Evolutionary conservation across 345 rosid genomes (phyloP).

Genomic region (Zanthoxylum bungeanum): DNA sequence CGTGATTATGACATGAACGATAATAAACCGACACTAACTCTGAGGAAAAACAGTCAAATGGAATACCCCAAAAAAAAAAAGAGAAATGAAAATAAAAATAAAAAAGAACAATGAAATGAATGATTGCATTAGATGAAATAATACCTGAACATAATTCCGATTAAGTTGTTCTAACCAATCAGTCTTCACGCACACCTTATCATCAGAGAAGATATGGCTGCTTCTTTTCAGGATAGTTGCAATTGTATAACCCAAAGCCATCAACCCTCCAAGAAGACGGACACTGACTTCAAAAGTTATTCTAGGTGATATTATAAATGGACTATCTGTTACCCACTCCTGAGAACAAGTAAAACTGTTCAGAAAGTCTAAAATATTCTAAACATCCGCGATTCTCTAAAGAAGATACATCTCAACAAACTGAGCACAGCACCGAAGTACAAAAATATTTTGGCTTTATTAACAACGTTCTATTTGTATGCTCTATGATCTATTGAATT

Average conservation of each 20-base stretch:
- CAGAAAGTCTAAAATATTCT: slow-evolving; percentile 13
- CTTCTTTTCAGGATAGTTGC: slow-evolving; percentile 91
- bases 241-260: slow-evolving; percentile 97
- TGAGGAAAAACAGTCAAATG: neutral
- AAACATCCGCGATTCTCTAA: neutral
- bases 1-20: neutral
- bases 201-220: slow-evolving; percentile 77
- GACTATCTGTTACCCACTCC: slow-evolving; percentile 99
- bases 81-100: neutral
- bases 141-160: slow-evolving; percentile 91
- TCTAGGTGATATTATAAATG: slow-evolving; percentile 95
- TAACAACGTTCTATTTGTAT: neutral
- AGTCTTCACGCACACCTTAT: slow-evolving; percentile 75
- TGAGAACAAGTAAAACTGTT: slow-evolving; percentile 35
- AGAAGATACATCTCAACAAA: neutral
- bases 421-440: neutral
- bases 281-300: slow-evolving; percentile 97
- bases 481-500: neutral
- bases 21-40: neutral
- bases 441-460: neutral
- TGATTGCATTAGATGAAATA: slow-evolving; percentile 6
- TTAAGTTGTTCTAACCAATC: slow-evolving; percentile 97
- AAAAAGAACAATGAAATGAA: neutral
- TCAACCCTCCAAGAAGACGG: slow-evolving; percentile 92
- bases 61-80: neutral